Percentiles rank a stretch among this genome's conserved stretches.
phyloP scores from a whole-genome alignment of 768 basidiomycete genomes.

The Phylloporus scabripes region DNA sequence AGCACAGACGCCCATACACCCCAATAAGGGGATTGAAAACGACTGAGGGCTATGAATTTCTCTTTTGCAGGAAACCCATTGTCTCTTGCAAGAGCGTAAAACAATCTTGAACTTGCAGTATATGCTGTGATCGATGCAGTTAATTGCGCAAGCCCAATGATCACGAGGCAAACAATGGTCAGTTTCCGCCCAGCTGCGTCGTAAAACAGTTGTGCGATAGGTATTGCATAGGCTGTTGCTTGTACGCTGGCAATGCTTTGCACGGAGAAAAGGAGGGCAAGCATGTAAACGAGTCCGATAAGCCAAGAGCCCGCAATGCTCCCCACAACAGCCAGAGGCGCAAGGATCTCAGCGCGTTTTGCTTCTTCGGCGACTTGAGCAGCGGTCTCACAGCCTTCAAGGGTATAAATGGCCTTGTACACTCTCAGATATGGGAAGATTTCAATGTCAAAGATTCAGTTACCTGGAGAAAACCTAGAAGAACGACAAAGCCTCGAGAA shows the following conservation, averaged over 20 bases:
- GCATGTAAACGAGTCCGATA: conserved; percentile 53
- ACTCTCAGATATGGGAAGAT: not conserved
- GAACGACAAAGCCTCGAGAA: conserved; percentile 50
- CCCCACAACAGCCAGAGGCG: conserved; percentile 52
- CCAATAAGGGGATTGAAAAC: conserved; percentile 48
- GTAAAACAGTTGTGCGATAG: conserved; percentile 53
- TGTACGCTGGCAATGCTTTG: conserved; percentile 48
- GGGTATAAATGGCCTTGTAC: conserved; percentile 48
- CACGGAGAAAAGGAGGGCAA: conserved; percentile 52
- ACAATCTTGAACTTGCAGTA: conserved; percentile 51
- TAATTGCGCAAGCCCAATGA: conserved; percentile 46
- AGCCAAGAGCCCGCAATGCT: conserved; percentile 54
- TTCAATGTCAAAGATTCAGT: not conserved
- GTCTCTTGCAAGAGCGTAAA: conserved; percentile 54
- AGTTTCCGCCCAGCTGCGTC: conserved; percentile 46
- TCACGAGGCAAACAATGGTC: conserved; percentile 46
- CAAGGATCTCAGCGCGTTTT: conserved; percentile 48
- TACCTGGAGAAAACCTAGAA: conserved; percentile 45
- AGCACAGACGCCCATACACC: conserved; percentile 53
- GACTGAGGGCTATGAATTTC: conserved; percentile 46
- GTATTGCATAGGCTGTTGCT: conserved; percentile 48
- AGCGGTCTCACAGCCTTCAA: conserved; percentile 59
- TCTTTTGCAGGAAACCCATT: conserved; percentile 44
- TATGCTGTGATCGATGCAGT: conserved; percentile 55
- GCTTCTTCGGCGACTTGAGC: conserved; percentile 63